A percentile compares a stretch with the other conserved stretches of the same genome.
phyloP scores from a whole-genome alignment of 2,329 filamentous ascomycete species.

The Apiospora rasikravindrae region DNA sequence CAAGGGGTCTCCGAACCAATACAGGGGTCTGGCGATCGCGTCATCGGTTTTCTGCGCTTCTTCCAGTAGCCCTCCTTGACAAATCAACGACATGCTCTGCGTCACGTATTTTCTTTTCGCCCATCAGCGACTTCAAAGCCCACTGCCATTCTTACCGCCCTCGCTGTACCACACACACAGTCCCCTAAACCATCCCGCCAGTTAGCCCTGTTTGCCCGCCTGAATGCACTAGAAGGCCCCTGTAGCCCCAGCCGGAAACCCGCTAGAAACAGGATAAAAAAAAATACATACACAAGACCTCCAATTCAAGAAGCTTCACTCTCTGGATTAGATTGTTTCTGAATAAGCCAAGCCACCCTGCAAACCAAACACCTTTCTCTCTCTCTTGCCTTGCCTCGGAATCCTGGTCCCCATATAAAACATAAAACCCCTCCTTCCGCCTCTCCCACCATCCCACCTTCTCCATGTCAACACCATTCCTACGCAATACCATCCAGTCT shows the following conservation, averaged over 20 bases:
- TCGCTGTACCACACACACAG: not conserved
- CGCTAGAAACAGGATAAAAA: not conserved
- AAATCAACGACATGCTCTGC: constrained; percentile 1
- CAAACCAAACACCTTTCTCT: not conserved
- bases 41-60: not conserved
- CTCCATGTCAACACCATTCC: constrained; percentile 23
- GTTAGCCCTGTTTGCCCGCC: not conserved
- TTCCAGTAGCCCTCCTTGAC: not conserved
- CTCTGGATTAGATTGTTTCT: not conserved
- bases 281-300: no score
- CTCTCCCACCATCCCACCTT: constrained; percentile 22
- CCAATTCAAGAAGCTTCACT: constrained; percentile 11
- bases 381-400: no score
- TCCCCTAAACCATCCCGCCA: not conserved
- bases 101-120: not conserved
- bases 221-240: constrained; percentile 11
- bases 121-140: not conserved
- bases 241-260: not conserved
- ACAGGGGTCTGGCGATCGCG: constrained; percentile 7
- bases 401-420: constrained; percentile 19
- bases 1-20: not conserved
- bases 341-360: constrained; percentile 18
- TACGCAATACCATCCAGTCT: constrained; percentile 16
- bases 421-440: constrained; percentile 25
- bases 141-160: not conserved